A percentile compares a stretch with the other conserved stretches of the same genome.
Conservation (phyloP, 352 stramenopile species). For the Blastocystis sp. region DNA sequence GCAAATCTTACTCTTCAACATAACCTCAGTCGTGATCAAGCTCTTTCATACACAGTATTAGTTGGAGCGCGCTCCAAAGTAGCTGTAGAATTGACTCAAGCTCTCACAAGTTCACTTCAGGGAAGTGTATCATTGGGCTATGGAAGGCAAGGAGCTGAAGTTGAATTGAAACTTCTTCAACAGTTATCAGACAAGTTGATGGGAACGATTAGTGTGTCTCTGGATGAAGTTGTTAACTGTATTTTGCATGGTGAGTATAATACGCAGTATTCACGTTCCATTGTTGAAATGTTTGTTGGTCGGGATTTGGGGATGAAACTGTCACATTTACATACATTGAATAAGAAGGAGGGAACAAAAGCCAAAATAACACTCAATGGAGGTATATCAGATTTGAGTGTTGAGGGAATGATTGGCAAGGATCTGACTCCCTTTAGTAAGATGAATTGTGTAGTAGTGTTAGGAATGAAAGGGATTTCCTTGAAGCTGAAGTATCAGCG, state of each 20-base stretch:
- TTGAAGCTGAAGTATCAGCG: constrained; percentile 16
- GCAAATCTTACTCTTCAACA: background rate
- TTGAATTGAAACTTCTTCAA: background rate
- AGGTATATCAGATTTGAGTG: background rate
- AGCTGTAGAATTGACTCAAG: background rate
- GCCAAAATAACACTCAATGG: background rate
- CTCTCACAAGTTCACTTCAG: background rate
- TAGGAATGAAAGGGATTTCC: background rate
- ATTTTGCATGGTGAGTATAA: background rate
- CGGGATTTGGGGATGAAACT: background rate
- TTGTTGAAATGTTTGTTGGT: background rate
- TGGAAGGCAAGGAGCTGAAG: background rate
- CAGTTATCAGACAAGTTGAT: background rate
- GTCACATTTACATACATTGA: background rate
- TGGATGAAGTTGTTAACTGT: background rate
- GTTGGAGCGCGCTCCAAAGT: background rate
- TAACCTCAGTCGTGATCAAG: background rate
- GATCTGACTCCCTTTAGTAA: background rate
- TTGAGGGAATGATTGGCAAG: background rate
- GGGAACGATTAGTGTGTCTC: background rate
- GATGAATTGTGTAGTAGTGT: background rate
- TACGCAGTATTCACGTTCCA: background rate
- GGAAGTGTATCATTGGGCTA: background rate
- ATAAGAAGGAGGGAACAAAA: background rate
- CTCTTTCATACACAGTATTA: background rate